Base-by-base conservation (phyloP, 73 alveolate genomes). In the Paramecium caudatum region DNA sequence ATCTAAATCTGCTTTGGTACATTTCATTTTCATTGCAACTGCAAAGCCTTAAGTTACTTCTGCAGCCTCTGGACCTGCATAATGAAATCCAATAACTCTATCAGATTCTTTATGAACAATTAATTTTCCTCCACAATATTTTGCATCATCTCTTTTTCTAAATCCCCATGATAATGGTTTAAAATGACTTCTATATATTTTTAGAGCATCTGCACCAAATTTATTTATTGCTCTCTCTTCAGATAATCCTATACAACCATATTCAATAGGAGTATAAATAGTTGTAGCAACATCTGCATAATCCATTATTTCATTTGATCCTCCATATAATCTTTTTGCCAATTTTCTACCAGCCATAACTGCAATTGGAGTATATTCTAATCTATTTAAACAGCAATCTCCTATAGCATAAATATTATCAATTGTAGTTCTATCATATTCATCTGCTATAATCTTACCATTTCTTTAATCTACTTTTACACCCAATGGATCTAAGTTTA, bases 291-390 rank as follows among this genome's bases (percentile, higher is more conserved):
- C 96, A 86, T 97, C 97, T 36, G 92, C 95, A 94, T 98, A 98
- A 96, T 98, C 99, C 96, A 98, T 96, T 74, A 78, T 55, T 12
- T 23, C 80, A 55, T 55, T 55, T 2, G 19, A 27, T 10, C 96
- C 97, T 2, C 96, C 97, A 80, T 92, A 98, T n/a, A 98, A 91
- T 93, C 98, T 97, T 37, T 91, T 88, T 36, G 99, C 97, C 61
- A 98, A 93, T 16, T 94, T 94, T 90, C 92, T 95, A 19, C 99
- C 99, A 13, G 99, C 99, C 84, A 62, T 86, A 0, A 55, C 69
- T 15, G 99, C 99, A 13, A 97, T 98, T 1, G 99, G 99, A 5
- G 99, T 98, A 19, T 98, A 94, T 83, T 98, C 99, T 33, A 99
- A 46, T 97, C 97, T 45, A 90, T 90, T 69, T 98, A 99, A 37